phyloP scores from a whole-genome alignment of 2,329 filamentous ascomycete species.

The Mollisia scopiformis region DNA sequence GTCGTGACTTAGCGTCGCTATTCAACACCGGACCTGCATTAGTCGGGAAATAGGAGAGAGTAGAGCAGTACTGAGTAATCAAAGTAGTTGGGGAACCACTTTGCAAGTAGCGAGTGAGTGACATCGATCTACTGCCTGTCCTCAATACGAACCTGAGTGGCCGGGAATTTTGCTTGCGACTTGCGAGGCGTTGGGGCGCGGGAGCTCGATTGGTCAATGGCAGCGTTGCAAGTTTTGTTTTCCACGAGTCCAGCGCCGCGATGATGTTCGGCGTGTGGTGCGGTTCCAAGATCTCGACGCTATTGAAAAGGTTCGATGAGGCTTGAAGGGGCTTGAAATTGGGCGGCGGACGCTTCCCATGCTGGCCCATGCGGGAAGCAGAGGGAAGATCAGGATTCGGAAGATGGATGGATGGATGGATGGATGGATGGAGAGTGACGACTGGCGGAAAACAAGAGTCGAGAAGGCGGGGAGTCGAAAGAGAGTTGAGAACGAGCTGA shows the following conservation, averaged over 20 bases:
- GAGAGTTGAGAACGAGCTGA: no score
- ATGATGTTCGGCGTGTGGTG: no score
- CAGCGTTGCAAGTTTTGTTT: no score
- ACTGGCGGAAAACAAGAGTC: neutral
- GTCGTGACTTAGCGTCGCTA: neutral
- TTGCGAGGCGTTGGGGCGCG: neutral
- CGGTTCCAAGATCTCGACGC: neutral
- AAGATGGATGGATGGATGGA: no score
- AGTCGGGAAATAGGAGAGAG: neutral
- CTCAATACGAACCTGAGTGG: neutral
- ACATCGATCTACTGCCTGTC: neutral
- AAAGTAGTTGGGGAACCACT: no score
- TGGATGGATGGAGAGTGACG: neutral
- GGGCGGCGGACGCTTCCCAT: neutral
- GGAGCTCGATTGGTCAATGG: neutral
- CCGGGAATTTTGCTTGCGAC: neutral
- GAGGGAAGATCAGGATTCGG: neutral
- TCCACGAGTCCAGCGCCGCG: no score
- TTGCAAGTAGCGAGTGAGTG: neutral
- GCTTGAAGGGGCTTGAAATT: no score
- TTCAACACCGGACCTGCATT: neutral
- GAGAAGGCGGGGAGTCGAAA: no score
- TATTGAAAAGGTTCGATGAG: neutral
- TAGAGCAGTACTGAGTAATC: no score
- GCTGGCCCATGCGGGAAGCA: neutral